These are phyloP conservation scores for Aulographum hederae DNA, from an alignment of 2,329 filamentous ascomycete genomes.

Conservation along the genomic window DNA sequence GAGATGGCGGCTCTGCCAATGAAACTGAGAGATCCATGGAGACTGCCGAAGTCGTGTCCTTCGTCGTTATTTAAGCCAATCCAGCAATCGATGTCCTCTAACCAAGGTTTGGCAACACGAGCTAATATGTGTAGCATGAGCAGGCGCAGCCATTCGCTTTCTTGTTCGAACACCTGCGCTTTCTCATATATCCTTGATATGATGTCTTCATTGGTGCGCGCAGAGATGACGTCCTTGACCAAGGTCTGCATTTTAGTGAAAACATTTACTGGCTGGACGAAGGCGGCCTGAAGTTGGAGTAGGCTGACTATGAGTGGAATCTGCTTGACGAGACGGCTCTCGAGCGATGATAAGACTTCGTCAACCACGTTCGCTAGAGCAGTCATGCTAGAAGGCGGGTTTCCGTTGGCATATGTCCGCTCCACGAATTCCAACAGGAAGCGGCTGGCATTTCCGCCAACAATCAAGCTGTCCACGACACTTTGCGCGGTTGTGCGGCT, in stretches of 20 bases:
- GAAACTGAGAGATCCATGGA: too few relatives aligned
- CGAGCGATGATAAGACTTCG: constrained; percentile 20
- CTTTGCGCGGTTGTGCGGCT: constrained; percentile 32
- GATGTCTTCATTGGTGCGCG: constrained; percentile 18
- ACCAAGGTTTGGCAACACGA: constrained; percentile 45
- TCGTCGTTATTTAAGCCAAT: too few relatives aligned
- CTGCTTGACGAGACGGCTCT: constrained; percentile 17
- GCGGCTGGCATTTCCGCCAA: constrained; percentile 17
- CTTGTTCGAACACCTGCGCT: constrained; percentile 37
- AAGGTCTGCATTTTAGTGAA: constrained; percentile 34
- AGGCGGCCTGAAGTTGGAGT: constrained; percentile 21
- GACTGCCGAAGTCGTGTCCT: too few relatives aligned
- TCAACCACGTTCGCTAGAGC: constrained; percentile 23
- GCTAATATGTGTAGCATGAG: constrained; percentile 50
- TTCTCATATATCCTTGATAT: constrained; percentile 18
- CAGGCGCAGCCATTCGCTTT: constrained; percentile 39
- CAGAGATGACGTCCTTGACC: constrained; percentile 25
- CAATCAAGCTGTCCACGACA: constrained; percentile 27
- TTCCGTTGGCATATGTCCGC: constrained; percentile 15
- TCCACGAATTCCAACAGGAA: constrained; percentile 18
- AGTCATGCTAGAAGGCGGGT: constrained; percentile 19
- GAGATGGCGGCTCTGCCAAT: too few relatives aligned
- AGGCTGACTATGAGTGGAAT: constrained; percentile 14
- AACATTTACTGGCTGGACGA: constrained; percentile 30
- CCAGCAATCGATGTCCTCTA: constrained; percentile 54